Conservation (phyloP, 2,329 filamentous ascomycete species). For the Fusarium heterosporum region DNA sequence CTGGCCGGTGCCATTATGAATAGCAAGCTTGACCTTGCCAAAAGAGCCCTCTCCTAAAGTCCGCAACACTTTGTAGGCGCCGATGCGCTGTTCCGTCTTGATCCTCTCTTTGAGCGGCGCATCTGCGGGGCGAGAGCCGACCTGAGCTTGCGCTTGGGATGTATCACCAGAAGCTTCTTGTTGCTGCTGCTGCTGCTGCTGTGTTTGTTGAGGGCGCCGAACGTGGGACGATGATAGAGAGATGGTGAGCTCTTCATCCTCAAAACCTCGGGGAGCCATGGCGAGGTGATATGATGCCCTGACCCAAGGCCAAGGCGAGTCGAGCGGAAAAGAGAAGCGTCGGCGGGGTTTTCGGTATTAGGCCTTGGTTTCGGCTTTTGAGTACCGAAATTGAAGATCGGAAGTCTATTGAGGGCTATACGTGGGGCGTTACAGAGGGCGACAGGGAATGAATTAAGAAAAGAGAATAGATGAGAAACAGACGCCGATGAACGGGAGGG, state of each 20-base stretch:
- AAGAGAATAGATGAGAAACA: slow-evolving; percentile 18
- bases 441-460: neutral
- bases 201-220: slow-evolving; percentile 60
- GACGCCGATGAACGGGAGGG: slow-evolving; percentile 22
- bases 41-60: slow-evolving; percentile 97
- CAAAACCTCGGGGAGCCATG: slow-evolving; percentile 70
- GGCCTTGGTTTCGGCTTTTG: slow-evolving; percentile 12
- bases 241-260: slow-evolving; percentile 87
- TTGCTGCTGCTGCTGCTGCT: slow-evolving; percentile 43
- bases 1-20: slow-evolving; percentile 90
- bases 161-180: slow-evolving; percentile 41
- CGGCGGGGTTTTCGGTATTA: slow-evolving; percentile 26
- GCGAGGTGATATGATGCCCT: slow-evolving; percentile 35
- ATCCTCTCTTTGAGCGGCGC: slow-evolving; percentile 57
- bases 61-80: slow-evolving; percentile 89
- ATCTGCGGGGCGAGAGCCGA: slow-evolving; percentile 50
- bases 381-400: slow-evolving; percentile 6
- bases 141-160: slow-evolving; percentile 36
- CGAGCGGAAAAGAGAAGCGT: slow-evolving; percentile 21
- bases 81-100: slow-evolving; percentile 84
- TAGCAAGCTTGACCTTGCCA: slow-evolving; percentile 97
- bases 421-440: neutral
- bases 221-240: slow-evolving; percentile 75
- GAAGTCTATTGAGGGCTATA: neutral
- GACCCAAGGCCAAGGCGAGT: slow-evolving; percentile 34